These are phyloP conservation scores for Passalora sequoiae DNA, from an alignment of 2,329 filamentous ascomycete genomes.

Conservation along the genomic window DNA sequence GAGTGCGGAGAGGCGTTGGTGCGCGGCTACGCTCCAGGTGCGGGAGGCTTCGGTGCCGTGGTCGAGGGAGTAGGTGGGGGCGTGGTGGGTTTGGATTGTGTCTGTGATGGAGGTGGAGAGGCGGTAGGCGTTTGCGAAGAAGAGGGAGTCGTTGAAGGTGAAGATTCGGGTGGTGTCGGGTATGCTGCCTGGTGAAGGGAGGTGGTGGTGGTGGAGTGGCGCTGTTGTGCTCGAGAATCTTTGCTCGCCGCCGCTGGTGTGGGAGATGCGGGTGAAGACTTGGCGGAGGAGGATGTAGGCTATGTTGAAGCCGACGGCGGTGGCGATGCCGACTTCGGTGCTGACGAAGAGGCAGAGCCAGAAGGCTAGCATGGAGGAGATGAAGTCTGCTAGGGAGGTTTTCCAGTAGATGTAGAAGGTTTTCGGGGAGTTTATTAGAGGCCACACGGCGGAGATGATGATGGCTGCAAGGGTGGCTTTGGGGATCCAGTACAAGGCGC, in stretches of 20 bases:
- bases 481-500: slow-evolving; percentile 62
- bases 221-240: slow-evolving; percentile 8
- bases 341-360: slow-evolving; percentile 60
- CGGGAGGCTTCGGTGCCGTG: slow-evolving; percentile 38
- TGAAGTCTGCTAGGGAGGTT: slow-evolving; percentile 60
- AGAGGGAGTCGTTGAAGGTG: slow-evolving; percentile 52
- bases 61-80: slow-evolving; percentile 37
- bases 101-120: slow-evolving; percentile 49
- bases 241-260: slow-evolving; percentile 16
- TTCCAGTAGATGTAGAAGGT: slow-evolving; percentile 62
- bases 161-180: slow-evolving; percentile 52
- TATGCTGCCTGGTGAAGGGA: no score
- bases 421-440: slow-evolving; percentile 54
- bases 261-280: slow-evolving; percentile 49
- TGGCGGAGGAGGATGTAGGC: slow-evolving; percentile 53
- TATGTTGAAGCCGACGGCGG: slow-evolving; percentile 49
- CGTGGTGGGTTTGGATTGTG: slow-evolving; percentile 45
- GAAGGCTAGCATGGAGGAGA: slow-evolving; percentile 58
- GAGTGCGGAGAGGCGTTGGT: slow-evolving; percentile 45
- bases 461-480: slow-evolving; percentile 61
- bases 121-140: slow-evolving; percentile 58
- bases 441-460: slow-evolving; percentile 61
- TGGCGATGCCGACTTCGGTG: slow-evolving; percentile 56
- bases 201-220: no score
- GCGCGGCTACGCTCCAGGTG: slow-evolving; percentile 52